Base-by-base conservation (phyloP, 805 yeast species). In the Candida coquimbonensis region DNA sequence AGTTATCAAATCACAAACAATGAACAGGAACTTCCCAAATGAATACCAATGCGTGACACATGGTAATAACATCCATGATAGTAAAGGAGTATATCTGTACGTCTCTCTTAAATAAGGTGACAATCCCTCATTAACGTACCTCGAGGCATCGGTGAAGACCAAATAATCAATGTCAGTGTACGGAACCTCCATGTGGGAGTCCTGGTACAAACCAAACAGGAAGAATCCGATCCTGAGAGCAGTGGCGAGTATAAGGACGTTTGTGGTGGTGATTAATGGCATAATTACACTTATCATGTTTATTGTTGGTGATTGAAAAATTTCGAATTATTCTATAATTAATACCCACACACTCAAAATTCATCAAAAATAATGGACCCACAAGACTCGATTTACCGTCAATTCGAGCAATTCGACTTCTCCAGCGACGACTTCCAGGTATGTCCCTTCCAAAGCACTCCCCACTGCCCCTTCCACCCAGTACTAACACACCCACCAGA, bases 121-220 rank as follows among this genome's bases (percentile, higher is more conserved):
- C 25, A 53, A 40, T 1, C 72, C 73, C 2, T 47, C 46, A 52
- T 70, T 70, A 9, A 88, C 85, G 57, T 76, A 87, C 34, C 70
- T 66, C 2, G 97, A 80, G 9, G 99, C 98, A 68, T 93, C 98
- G 3, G 95, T 80, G 62, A 93, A 93, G 40, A 93, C 99, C 61
- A 80, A 72, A 65, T 93, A 93, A 64, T 93, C 99, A 41, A 93
- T 85, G 57, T 93, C 99, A 0, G 99, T 93, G 67, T 88, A 93
- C 51, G 84, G 83, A 17, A 90, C 84, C 11, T 79, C 78, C 79
- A 87, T 77, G 52, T 78, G 65, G 5, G 76, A 73, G 64, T 93
- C 99, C 63, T 93, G 99, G 61, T 86, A 89, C 2, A 85, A 63
- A 0, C 99, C 98, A 67, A 78, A 93, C 5, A 68, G 53, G 53